phyloP scores from a whole-genome alignment of 768 basidiomycete genomes.

The Russula lepida region DNA sequence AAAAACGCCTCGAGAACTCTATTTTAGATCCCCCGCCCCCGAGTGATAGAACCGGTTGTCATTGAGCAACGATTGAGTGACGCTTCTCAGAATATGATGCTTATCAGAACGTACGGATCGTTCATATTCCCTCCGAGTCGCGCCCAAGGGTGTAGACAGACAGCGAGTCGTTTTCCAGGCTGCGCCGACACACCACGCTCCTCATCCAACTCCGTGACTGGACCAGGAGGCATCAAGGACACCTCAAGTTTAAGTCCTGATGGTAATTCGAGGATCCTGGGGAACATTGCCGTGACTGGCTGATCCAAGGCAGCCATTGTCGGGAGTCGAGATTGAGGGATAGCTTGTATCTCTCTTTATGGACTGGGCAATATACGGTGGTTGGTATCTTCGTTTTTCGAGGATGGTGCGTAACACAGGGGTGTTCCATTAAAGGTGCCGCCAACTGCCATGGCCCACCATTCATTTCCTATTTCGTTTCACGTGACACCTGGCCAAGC shows the following conservation, averaged over 20 bases:
- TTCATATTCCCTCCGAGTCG: slow-evolving; percentile 71
- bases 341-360: background rate
- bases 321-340: background rate
- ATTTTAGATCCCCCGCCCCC: background rate
- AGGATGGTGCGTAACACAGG: background rate
- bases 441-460: background rate
- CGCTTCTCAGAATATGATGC: background rate
- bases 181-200: slow-evolving; percentile 5
- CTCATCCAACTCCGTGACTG: slow-evolving; percentile 12
- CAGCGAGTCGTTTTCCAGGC: slow-evolving; percentile 39
- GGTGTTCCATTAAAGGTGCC: background rate
- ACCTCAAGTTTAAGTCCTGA: slow-evolving; percentile 18
- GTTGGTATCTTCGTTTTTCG: background rate
- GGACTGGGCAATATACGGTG: background rate
- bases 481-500: background rate
- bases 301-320: slow-evolving; percentile 5
- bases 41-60: background rate
- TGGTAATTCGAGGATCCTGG: slow-evolving; percentile 10
- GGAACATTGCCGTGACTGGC: slow-evolving; percentile 3
- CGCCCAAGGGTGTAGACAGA: slow-evolving; percentile 84
- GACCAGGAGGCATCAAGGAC: slow-evolving; percentile 8
- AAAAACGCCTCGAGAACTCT: slow-evolving; percentile 42
- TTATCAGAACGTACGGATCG: slow-evolving; percentile 53
- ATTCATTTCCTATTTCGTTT: background rate
- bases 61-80: background rate